Base-by-base conservation (phyloP, 768 basidiomycete genomes). In the Kwoniella sp. region DNA sequence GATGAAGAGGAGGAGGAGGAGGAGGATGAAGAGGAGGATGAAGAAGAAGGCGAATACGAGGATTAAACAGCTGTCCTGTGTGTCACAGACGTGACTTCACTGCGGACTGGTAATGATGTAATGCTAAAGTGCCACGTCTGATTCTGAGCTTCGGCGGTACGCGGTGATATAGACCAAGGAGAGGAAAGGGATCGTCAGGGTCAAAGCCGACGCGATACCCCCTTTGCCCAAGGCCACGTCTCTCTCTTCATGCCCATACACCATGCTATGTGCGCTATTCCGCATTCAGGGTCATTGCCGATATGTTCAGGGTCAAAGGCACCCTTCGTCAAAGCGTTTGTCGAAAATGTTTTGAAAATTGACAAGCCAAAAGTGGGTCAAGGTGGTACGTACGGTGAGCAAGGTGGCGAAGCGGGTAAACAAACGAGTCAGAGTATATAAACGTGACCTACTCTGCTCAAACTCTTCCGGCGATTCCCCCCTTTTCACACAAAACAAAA, bases 11-110 rank as follows among this genome's bases (percentile, higher is more conserved):
- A 70, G 45, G 71, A 67, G 25, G 61, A 63, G 37, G 73, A 69
- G n/a, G 73, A 70, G 13, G 63, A 70, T 25, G 64, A 69, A 29
- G 70, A 66, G n/a, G 61, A 63, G 47, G 73, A 69, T 20, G 73
- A 70, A 15, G 70, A 74, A 29, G 68, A 69, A 50, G 74, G 68
- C 25, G 70, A 72, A 28, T 73, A 73, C 31, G 68, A 72, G 51
- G 66, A 73, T 55, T 63, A 56, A 53, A 28, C 20, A n/a, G 15
- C 12, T 31, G 50, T 26, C 45, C 25, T 58, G 13, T 56, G n/a
- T 58, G n/a, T 22, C 30, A 23, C 58, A 45, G n/a, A 20, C 13
- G 34, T 13, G 34, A 34, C 34, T 34, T 34, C 13, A 34, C 34
- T 34, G 34, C 34, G 34, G 34, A 13, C 34, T 11, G 41, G 11